A percentile compares a stretch with the other conserved stretches of the same genome.
These are phyloP conservation scores for Phanerodontia chrysosporium DNA, from an alignment of 768 basidiomycete species.

Conservation along the genomic window DNA sequence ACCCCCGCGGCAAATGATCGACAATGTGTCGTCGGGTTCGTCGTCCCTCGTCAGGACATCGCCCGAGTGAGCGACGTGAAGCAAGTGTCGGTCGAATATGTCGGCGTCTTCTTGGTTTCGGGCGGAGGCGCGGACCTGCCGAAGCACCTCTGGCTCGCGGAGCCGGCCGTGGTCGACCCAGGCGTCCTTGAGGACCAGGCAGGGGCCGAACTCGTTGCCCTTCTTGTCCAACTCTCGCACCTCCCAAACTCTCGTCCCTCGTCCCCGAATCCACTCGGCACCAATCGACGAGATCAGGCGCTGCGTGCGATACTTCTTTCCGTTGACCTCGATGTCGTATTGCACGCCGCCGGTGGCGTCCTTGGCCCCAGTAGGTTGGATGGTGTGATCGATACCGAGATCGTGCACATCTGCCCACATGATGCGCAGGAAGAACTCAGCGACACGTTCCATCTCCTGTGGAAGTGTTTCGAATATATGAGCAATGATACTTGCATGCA, in stretches of 20 bases:
- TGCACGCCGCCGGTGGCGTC: neutral
- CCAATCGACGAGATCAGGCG: constrained; percentile 2
- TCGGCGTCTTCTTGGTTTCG: neutral
- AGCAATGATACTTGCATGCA: neutral
- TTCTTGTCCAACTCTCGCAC: neutral
- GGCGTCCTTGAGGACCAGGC: constrained; percentile 9
- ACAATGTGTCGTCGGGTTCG: neutral
- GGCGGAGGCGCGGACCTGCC: neutral
- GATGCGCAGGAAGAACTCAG: neutral
- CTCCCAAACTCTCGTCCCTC: constrained; percentile 9
- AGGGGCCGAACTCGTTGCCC: neutral
- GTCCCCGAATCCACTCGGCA: neutral
- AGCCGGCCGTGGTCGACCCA: constrained; percentile 10
- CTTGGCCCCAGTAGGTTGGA: neutral
- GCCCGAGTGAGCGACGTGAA: neutral
- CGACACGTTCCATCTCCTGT: neutral
- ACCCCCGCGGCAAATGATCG: neutral
- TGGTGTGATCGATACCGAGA: neutral
- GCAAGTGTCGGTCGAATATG: neutral
- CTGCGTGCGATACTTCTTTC: neutral
- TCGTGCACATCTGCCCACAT: neutral
- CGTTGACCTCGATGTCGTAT: neutral
- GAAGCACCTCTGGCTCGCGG: neutral
- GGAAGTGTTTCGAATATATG: neutral
- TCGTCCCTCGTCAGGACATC: neutral